phyloP scores from a whole-genome alignment of 2,329 filamentous ascomycete species.

The Beauveria bassiana region DNA sequence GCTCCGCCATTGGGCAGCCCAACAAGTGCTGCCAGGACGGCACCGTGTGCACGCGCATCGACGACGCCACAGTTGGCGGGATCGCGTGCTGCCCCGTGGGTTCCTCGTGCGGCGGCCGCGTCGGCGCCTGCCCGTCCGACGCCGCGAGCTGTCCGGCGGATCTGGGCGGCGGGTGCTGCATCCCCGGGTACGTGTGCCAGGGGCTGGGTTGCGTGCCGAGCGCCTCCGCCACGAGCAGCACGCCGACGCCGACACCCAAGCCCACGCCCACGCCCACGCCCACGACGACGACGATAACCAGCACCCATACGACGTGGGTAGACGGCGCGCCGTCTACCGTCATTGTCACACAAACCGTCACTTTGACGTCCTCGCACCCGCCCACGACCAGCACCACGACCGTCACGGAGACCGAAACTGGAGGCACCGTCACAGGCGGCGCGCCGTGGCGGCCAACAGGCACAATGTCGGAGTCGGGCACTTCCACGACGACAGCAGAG shows the following conservation, averaged over 20 bases:
- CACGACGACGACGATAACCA: conserved; percentile 27
- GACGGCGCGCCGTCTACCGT: conserved; percentile 31
- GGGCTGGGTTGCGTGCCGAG: conserved; percentile 54
- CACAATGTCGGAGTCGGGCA: conserved; percentile 19
- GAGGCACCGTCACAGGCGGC: conserved; percentile 30
- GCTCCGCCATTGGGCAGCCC: conserved; percentile 54
- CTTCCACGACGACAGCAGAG: conserved; percentile 27
- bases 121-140: conserved; percentile 53
- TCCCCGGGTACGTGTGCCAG: conserved; percentile 61
- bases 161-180: conserved; percentile 68
- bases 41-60: conserved; percentile 58
- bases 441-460: conserved; percentile 41
- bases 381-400: conserved; percentile 32
- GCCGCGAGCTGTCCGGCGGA: conserved; percentile 58
- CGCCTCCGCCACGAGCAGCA: conserved; percentile 22
- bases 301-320: conserved; percentile 30
- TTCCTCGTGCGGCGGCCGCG: conserved; percentile 52
- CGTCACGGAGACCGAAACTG: conserved; percentile 25
- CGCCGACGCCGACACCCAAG: conserved; percentile 10
- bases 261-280: conserved; percentile 18
- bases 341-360: conserved; percentile 29
- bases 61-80: conserved; percentile 54
- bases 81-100: conserved; percentile 71
- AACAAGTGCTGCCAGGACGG: conserved; percentile 66
- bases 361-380: conserved; percentile 26